phyloP scores from a whole-genome alignment of 441 rosid species.

The Biscutella laevigata region DNA sequence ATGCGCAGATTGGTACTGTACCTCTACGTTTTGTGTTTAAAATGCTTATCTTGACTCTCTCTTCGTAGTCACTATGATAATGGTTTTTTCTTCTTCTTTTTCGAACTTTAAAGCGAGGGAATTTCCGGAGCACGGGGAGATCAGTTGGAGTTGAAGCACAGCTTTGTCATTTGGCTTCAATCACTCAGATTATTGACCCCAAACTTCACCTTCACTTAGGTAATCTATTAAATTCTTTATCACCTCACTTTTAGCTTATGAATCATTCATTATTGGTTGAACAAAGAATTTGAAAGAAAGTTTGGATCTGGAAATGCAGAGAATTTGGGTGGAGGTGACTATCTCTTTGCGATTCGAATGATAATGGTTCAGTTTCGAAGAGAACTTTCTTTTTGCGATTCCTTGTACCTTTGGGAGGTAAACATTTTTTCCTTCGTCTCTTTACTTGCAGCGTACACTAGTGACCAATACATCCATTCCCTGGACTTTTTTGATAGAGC shows the following conservation, averaged over 20 bases:
- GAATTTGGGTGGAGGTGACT: constrained; percentile 85
- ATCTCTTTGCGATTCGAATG: constrained; percentile 85
- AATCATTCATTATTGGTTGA: neutral
- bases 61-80: neutral
- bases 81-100: neutral
- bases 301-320: constrained; percentile 34
- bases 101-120: constrained; percentile 52
- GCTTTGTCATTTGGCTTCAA: constrained; percentile 59
- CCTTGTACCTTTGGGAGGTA: constrained; percentile 96
- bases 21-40: constrained; percentile 1
- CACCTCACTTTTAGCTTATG: neutral
- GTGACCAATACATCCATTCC: neutral
- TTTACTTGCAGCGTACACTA: neutral
- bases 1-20: constrained; percentile 78
- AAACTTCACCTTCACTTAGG: constrained; percentile 92
- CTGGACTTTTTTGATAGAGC: constrained; percentile 3
- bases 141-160: constrained; percentile 84
- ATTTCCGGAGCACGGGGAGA: constrained; percentile 73
- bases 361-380: constrained; percentile 87
- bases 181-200: constrained; percentile 85
- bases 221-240: constrained; percentile 20
- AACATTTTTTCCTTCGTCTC: constrained; percentile 7
- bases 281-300: neutral
- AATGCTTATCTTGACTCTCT: neutral
- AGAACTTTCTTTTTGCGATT: constrained; percentile 83